Conservation (phyloP, 1,139 yeast genomes). For the Ogataea hybrid region DNA sequence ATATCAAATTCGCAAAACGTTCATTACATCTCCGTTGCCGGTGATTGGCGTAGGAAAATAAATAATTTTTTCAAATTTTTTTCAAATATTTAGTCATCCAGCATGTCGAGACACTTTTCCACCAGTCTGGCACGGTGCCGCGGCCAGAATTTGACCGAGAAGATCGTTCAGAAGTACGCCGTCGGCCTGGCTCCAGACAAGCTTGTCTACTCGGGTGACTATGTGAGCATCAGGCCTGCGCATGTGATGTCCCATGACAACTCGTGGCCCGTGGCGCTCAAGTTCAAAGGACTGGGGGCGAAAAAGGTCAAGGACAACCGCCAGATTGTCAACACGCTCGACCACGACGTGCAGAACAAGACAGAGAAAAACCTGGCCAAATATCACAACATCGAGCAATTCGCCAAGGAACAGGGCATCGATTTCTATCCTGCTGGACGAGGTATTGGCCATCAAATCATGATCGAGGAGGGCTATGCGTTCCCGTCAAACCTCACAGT, state of each 20-base stretch:
- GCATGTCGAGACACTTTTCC: slow-evolving; percentile 22
- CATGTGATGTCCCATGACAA: slow-evolving; percentile 99
- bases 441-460: slow-evolving; percentile 98
- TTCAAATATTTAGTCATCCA: slow-evolving; percentile 6
- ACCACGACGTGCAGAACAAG: slow-evolving; percentile 96
- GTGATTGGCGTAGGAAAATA: slow-evolving; percentile 7
- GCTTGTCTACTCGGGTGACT: slow-evolving; percentile 83
- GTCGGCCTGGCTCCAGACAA: slow-evolving; percentile 75
- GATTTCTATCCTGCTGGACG: slow-evolving; percentile 98
- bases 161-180: slow-evolving; percentile 90
- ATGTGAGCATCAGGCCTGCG: slow-evolving; percentile 91
- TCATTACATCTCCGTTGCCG: slow-evolving; percentile 8
- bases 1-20: background rate
- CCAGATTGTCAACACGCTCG: slow-evolving; percentile 93
- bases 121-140: slow-evolving; percentile 27
- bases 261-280: slow-evolving; percentile 98
- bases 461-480: slow-evolving; percentile 99
- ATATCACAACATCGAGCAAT: slow-evolving; percentile 82
- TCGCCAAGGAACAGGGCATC: slow-evolving; percentile 88
- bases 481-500: slow-evolving; percentile 92
- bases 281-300: slow-evolving; percentile 95
- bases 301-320: slow-evolving; percentile 74
- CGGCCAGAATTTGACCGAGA: slow-evolving; percentile 88
- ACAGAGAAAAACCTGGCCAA: slow-evolving; percentile 83
- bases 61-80: slow-evolving; percentile 2